Conservation (phyloP, 805 yeast species). For the Saccharomycopsis sp. region DNA sequence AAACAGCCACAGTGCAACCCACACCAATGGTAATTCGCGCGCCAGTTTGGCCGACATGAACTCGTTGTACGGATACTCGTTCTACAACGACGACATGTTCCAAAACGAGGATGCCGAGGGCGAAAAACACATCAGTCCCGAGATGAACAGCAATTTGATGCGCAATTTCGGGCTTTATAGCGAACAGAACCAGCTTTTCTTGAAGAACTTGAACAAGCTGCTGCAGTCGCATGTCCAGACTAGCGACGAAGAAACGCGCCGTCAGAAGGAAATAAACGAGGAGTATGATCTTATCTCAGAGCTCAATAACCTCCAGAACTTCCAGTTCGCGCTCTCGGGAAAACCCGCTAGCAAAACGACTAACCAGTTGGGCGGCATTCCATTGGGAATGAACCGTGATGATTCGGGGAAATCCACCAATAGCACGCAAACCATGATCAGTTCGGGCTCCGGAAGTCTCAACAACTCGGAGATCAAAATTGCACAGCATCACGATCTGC, state of each 20-base stretch:
- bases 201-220: neutral
- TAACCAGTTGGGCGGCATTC: neutral
- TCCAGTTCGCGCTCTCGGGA: slow-evolving; percentile 11
- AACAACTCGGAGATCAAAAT: neutral
- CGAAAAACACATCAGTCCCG: neutral
- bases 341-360: neutral
- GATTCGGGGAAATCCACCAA: slow-evolving; percentile 20
- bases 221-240: too few relatives aligned
- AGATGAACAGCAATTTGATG: neutral
- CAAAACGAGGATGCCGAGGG: neutral
- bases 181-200: neutral
- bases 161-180: neutral
- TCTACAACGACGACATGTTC: slow-evolving; percentile 15
- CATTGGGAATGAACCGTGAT: slow-evolving; percentile 11
- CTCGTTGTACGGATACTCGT: slow-evolving; percentile 13
- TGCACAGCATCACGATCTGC: too few relatives aligned
- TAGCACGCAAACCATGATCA: slow-evolving; percentile 20
- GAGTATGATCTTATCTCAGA: slow-evolving; percentile 20
- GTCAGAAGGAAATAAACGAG: slow-evolving; percentile 7
- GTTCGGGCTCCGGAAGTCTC: slow-evolving; percentile 7
- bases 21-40: neutral
- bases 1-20: neutral
- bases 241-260: neutral
- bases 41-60: neutral
- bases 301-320: slow-evolving; percentile 20